Evolutionary conservation across 306 rosid genomes (phyloP).

Genomic region (Nissolia schottii): DNA sequence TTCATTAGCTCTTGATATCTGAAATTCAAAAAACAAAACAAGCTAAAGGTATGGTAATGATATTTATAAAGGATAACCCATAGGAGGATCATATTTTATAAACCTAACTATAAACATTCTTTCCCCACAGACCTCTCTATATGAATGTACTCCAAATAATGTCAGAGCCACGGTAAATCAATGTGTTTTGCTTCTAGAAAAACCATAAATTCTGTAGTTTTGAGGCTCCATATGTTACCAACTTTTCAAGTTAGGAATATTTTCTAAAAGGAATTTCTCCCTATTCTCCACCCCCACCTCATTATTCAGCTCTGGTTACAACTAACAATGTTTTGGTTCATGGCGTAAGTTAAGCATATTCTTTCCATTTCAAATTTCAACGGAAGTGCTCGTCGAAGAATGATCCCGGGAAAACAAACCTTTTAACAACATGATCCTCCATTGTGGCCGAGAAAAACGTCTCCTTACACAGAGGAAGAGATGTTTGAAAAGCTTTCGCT

Average conservation of each 20-base stretch:
- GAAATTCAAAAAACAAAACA: conserved; percentile 21
- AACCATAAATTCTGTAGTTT: not conserved
- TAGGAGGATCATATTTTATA: not conserved
- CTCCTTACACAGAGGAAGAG: conserved; percentile 81
- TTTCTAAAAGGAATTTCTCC: not conserved
- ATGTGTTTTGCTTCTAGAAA: not conserved
- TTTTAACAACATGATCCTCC: conserved; percentile 70
- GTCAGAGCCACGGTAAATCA: not conserved
- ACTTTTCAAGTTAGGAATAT: not conserved
- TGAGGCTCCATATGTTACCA: not conserved
- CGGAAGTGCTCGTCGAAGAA: not conserved
- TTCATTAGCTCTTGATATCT: conserved; percentile 89
- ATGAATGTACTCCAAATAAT: not conserved
- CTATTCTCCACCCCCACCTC: not conserved
- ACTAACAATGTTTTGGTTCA: not conserved
- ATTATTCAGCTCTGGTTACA: not conserved
- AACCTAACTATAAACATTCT: not conserved
- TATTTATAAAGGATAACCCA: not conserved
- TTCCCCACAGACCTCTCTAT: not conserved
- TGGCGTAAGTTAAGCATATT: not conserved
- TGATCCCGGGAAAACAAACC: conserved; percentile 40
- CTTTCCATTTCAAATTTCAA: conserved; percentile 17
- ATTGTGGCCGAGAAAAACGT: conserved; percentile 77
- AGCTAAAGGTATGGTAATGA: not conserved
- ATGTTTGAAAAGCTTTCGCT: conserved; percentile 78